phyloP scores from a whole-genome alignment of 2,329 filamentous ascomycete genomes.

The Didymella exigua region DNA sequence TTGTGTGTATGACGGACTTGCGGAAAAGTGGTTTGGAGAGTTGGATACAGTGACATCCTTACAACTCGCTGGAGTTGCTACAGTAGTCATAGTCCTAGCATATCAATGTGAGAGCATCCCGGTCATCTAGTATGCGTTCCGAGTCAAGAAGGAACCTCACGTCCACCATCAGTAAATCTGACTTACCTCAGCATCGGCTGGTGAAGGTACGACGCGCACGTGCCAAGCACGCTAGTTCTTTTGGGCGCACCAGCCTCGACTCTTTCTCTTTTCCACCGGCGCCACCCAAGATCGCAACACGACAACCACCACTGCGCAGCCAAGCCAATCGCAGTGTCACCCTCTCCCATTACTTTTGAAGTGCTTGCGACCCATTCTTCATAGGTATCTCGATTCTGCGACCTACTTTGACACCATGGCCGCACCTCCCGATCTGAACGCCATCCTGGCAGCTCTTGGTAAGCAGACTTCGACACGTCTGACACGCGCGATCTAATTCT shows the following conservation, averaged over 20 bases:
- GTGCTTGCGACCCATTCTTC: conserved; percentile 1
- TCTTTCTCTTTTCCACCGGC: conserved; percentile 21
- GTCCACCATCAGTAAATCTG: background rate
- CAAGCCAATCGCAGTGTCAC: conserved; percentile 7
- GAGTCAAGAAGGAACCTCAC: background rate
- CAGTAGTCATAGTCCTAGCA: conserved; percentile 4
- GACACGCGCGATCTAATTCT: conserved; percentile 14
- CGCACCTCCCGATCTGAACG: conserved; percentile 46
- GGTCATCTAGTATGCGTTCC: background rate
- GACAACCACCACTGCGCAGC: conserved; percentile 18
- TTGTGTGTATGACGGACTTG: conserved; percentile 11
- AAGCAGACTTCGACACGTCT: conserved; percentile 15
- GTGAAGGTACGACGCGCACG: conserved; percentile 13
- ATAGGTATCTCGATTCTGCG: background rate
- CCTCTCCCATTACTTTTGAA: background rate
- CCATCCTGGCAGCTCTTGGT: conserved; percentile 49
- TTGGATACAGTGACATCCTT: background rate
- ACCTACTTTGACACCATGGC: conserved; percentile 34
- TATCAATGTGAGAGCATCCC: background rate
- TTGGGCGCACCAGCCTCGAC: conserved; percentile 8
- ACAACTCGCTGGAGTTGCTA: background rate
- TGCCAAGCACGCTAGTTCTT: conserved; percentile 4
- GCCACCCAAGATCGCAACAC: conserved; percentile 21
- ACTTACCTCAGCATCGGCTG: background rate
- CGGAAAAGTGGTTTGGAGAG: background rate